Evolutionary conservation across 495 filamentous ascomycete species (phyloP).

Genomic region (Hypoxylon lienhwacheense): DNA sequence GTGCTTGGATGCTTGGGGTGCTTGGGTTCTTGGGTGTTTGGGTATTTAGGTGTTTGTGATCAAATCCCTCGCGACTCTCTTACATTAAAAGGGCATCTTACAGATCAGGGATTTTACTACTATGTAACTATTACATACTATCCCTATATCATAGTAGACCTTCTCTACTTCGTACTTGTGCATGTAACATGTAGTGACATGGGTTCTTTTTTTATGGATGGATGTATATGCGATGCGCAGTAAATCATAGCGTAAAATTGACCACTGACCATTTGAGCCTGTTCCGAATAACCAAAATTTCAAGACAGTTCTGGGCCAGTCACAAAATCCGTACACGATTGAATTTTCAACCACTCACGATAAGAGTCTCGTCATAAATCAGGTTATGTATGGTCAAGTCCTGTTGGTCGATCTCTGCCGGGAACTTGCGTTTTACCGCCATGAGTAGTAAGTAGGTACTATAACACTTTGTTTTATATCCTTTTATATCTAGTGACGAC

Average conservation of each 20-base stretch:
- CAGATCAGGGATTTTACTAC: too few relatives aligned
- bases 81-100: too few relatives aligned
- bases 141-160: too few relatives aligned
- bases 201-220: too few relatives aligned
- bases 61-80: constrained; percentile 5
- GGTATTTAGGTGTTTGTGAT: not conserved
- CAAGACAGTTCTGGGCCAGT: constrained; percentile 32
- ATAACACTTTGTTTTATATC: not conserved
- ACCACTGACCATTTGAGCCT: constrained; percentile 26
- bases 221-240: too few relatives aligned
- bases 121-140: too few relatives aligned
- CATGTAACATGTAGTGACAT: too few relatives aligned
- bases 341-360: constrained; percentile 33
- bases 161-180: too few relatives aligned
- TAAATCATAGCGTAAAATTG: too few relatives aligned
- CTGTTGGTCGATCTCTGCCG: not conserved
- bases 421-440: constrained; percentile 1
- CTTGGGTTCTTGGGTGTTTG: not conserved
- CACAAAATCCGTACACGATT: constrained; percentile 29
- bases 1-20: not conserved
- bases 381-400: constrained; percentile 3
- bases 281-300: constrained; percentile 18
- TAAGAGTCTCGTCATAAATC: constrained; percentile 7
- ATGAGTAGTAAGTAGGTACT: not conserved
- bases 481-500: constrained; percentile 29